Evolutionary conservation across 257 asterid species (phyloP), one percentile per base, ranked within the genome.

Genomic region (Solanum acaule): DNA sequence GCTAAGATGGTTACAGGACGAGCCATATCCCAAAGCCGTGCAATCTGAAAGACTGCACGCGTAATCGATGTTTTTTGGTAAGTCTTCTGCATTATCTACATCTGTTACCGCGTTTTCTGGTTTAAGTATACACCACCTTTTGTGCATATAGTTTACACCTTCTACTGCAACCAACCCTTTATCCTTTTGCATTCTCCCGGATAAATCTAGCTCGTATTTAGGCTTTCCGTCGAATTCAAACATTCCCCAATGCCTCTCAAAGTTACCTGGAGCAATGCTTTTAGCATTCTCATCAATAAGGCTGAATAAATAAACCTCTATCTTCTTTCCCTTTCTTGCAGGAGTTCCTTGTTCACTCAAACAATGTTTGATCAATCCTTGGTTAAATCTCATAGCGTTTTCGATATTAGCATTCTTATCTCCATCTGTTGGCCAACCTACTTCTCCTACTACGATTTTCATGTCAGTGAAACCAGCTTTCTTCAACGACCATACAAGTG

Each of bases 221-320:
- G 89, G 85, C 38, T 88, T 67, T 0, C 92, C 92, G 3, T 88
- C 92, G 33, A 88, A 90, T 61, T 86, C 85, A 29, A 90, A 81
- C 22, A 90, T 67, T 75, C 92, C 92, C 92, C 92, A 90, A 25
- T 90, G 92, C 42, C 92, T 82, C 63, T 90, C 92, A 44, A 79
- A 79, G 67, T 79, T 44, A 44, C 85, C 85, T 27, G 85, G 85
- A 27, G 85, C 85, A 44, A 90, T 88, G 20, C 90, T 88, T 88
- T 90, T 90, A 1, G 68, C 86, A 13, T 90, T 88, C 89, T 90
- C 92, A 22, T 90, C 92, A 6, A 90, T 86, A 6, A 90, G 92
- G 37, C 92, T 90, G 87, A 90, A 90, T 52, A 90, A 79, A 71
- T 90, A 90, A 38, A 88, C 92, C 68, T 90, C 88, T n/a, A 90